phyloP scores from a whole-genome alignment of 2,329 filamentous ascomycete species.

The Exophiala sp. region DNA sequence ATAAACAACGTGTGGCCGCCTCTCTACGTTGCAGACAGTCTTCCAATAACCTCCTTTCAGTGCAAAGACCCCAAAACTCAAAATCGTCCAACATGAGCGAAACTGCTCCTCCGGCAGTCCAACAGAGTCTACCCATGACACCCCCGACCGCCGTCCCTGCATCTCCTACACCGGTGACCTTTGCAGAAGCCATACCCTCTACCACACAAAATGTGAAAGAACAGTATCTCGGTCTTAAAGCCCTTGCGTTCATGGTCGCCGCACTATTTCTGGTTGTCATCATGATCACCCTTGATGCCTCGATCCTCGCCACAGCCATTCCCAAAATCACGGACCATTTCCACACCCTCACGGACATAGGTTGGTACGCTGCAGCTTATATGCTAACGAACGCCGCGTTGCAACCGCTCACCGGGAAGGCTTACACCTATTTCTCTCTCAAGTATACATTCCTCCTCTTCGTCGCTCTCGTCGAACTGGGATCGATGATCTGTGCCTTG shows the following conservation, averaged over 20 bases:
- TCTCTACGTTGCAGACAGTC: too few species aligned
- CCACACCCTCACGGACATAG: conserved; percentile 36
- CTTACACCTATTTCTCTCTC: conserved; percentile 43
- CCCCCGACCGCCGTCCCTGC: background rate
- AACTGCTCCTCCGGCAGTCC: too few species aligned
- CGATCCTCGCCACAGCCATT: conserved; percentile 15
- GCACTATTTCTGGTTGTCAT: background rate
- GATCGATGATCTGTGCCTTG: conserved; percentile 32
- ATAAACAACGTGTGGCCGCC: too few species aligned
- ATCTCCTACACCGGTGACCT: background rate
- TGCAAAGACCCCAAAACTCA: too few species aligned
- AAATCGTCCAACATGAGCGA: too few species aligned
- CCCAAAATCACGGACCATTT: conserved; percentile 34
- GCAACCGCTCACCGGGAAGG: conserved; percentile 43
- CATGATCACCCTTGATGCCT: background rate
- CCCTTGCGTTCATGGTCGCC: background rate
- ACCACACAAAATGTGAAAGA: background rate
- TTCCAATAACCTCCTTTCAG: too few species aligned
- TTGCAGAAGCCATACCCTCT: background rate
- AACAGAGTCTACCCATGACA: background rate
- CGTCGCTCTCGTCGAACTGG: conserved; percentile 33
- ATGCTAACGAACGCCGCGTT: conserved; percentile 42
- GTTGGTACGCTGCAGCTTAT: conserved; percentile 39
- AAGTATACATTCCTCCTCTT: conserved; percentile 31
- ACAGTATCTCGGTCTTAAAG: background rate